Conservation (phyloP, 257 asterid species). For the Agastache rugosa region DNA sequence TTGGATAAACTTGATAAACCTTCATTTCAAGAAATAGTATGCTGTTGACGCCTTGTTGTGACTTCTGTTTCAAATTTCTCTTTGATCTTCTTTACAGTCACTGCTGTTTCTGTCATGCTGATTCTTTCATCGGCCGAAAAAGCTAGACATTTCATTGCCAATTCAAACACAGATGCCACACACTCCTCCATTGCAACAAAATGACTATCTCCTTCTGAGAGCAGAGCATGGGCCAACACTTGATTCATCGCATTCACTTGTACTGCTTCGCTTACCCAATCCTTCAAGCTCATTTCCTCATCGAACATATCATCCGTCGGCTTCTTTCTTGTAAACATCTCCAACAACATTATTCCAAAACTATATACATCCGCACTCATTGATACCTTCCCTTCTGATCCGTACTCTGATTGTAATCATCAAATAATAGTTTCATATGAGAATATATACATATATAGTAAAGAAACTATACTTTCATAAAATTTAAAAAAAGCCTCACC, state of each 20-base stretch:
- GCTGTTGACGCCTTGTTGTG: not conserved
- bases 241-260: not conserved
- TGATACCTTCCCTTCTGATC: conserved; percentile 25
- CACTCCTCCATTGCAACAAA: not conserved
- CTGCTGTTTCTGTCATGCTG: not conserved
- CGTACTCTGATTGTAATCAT: conserved; percentile 2
- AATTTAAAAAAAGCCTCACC: no score
- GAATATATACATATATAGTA: not conserved
- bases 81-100: not conserved
- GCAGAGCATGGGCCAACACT: not conserved
- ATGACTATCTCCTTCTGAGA: not conserved
- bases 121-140: not conserved
- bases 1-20: no score
- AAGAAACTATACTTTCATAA: no score
- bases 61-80: not conserved
- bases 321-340: conserved; percentile 18
- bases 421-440: not conserved
- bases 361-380: conserved; percentile 6
- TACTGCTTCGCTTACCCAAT: conserved; percentile 15
- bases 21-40: not conserved
- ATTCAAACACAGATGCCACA: not conserved
- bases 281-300: conserved; percentile 12
- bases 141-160: conserved; percentile 17
- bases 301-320: conserved; percentile 21
- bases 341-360: conserved; percentile 24